Percentiles rank a stretch among this genome's conserved stretches.
These are phyloP conservation scores for Kokia cookei DNA, from an alignment of 441 rosid species.

Conservation along the genomic window DNA sequence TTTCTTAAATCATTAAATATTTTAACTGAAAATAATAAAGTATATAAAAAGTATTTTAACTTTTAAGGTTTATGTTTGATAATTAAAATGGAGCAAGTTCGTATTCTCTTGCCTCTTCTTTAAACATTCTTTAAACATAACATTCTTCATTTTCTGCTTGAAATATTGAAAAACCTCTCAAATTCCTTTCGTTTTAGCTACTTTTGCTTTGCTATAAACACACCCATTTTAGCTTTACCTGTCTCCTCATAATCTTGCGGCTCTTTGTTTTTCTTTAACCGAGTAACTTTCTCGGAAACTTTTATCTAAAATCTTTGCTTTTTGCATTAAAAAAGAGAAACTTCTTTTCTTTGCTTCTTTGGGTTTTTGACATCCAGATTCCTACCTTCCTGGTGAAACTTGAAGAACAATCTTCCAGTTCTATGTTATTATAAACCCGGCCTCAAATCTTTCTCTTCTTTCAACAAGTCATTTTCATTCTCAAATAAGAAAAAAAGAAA, in stretches of 20 bases:
- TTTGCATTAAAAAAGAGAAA: background rate
- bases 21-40: no score
- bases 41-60: no score
- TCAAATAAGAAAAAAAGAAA: background rate
- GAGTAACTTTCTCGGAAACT: background rate
- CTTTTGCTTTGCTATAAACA: background rate
- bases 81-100: background rate
- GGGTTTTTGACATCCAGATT: constrained; percentile 18
- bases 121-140: background rate
- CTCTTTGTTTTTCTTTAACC: constrained; percentile 4
- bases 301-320: background rate
- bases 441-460: background rate
- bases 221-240: background rate
- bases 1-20: no score
- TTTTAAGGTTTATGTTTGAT: background rate
- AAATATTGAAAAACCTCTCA: background rate
- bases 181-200: background rate
- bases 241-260: background rate
- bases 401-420: background rate
- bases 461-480: background rate
- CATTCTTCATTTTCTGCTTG: background rate
- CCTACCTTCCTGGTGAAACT: constrained; percentile 13
- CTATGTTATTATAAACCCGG: constrained; percentile 3
- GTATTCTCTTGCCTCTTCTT: background rate
- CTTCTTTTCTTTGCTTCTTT: constrained; percentile 28